Conservation (phyloP, 2,329 filamentous ascomycete genomes). For the Xylaria sp. region DNA sequence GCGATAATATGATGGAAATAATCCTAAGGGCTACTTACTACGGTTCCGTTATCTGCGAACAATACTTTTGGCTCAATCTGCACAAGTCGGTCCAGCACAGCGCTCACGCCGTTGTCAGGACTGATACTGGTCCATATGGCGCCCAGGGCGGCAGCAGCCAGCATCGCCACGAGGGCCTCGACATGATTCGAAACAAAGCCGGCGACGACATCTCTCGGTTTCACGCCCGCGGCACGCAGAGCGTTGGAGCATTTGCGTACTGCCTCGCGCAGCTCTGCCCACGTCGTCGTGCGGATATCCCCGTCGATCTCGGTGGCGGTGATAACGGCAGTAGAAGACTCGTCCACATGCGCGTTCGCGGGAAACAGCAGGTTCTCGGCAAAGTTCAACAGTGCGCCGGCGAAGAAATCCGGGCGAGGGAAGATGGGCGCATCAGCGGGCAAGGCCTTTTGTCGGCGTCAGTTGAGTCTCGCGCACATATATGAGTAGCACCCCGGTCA, state of each 20-base stretch:
- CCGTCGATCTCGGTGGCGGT: conserved; percentile 76
- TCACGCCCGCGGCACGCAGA: conserved; percentile 69
- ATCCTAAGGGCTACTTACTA: not conserved
- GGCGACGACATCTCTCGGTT: conserved; percentile 61
- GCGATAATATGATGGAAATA: conserved; percentile 53
- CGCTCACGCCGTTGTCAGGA: conserved; percentile 89
- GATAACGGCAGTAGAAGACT: conserved; percentile 72
- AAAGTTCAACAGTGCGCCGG: conserved; percentile 82
- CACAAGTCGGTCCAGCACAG: conserved; percentile 82
- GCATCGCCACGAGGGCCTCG: conserved; percentile 85
- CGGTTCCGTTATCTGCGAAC: conserved; percentile 79
- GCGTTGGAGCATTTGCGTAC: conserved; percentile 76
- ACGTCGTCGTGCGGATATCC: conserved; percentile 65
- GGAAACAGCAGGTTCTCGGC: conserved; percentile 94
- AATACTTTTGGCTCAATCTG: conserved; percentile 85
- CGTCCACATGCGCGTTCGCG: conserved; percentile 57
- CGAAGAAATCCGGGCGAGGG: conserved; percentile 85
- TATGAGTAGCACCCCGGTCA: not conserved
- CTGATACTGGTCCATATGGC: conserved; percentile 93
- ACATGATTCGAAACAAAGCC: conserved; percentile 89
- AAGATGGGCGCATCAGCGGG: conserved; percentile 74
- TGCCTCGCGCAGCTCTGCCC: conserved; percentile 78
- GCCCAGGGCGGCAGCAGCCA: conserved; percentile 81
- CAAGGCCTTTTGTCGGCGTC: conserved; percentile 61
- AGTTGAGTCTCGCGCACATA: conserved; percentile 6